phyloP scores from a whole-genome alignment of 805 yeast species.

The Hanseniaspora guilliermondii region DNA sequence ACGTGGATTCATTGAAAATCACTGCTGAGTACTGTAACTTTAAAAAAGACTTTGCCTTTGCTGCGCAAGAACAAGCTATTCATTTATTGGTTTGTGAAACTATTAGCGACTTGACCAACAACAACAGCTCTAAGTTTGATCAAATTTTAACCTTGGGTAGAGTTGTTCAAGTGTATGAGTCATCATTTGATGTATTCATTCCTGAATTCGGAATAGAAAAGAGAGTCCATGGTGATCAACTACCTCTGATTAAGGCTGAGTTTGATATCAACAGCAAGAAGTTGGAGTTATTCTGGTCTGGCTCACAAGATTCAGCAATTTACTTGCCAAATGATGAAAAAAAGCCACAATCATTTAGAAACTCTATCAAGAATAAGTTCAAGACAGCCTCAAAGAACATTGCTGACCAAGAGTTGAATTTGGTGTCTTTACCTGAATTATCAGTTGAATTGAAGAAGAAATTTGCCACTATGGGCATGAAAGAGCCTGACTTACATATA shows the following conservation, averaged over 20 bases:
- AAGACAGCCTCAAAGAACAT: conserved; percentile 62
- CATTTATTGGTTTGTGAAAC: conserved; percentile 77
- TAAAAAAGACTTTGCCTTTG: conserved; percentile 85
- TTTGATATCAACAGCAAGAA: conserved; percentile 56
- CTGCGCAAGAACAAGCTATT: conserved; percentile 89
- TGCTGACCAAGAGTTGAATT: conserved; percentile 37
- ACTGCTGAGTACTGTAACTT: conserved; percentile 88
- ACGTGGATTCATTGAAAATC: conserved; percentile 59
- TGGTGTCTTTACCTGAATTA: conserved; percentile 19
- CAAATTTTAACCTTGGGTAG: conserved; percentile 76
- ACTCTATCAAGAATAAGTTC: conserved; percentile 64
- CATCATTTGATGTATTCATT: conserved; percentile 83
- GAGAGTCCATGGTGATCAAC: conserved; percentile 93
- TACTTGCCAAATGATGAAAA: conserved; percentile 84
- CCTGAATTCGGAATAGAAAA: conserved; percentile 93
- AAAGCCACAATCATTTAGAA: conserved; percentile 61
- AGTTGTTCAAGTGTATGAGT: conserved; percentile 85
- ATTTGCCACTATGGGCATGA: conserved; percentile 38
- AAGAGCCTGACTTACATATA: conserved; percentile 33
- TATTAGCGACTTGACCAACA: conserved; percentile 55
- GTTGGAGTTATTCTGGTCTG: conserved; percentile 83
- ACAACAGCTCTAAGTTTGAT: conserved; percentile 50
- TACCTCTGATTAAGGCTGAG: conserved; percentile 86
- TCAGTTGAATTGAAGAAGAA: conserved; percentile 37
- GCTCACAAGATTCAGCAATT: conserved; percentile 82